These are phyloP conservation scores for Microbotryum saponariae DNA, from an alignment of 1,284 basidiomycete species.

Conservation along the genomic window DNA sequence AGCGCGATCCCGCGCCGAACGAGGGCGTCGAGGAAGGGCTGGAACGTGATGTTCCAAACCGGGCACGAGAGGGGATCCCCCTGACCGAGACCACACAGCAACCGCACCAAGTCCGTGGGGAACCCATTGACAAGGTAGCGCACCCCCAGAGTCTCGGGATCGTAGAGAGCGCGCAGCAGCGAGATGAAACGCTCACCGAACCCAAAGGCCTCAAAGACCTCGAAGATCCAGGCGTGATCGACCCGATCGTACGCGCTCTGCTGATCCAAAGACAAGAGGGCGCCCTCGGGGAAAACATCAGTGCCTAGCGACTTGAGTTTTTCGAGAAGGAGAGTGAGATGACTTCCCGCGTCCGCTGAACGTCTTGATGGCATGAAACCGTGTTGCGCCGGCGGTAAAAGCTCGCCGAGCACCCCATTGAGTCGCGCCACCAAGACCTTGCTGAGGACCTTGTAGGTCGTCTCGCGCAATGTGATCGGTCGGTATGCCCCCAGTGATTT, in stretches of 20 bases:
- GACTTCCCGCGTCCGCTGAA: background rate
- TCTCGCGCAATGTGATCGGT: conserved; percentile 3
- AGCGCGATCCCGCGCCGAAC: background rate
- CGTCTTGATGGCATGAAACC: background rate
- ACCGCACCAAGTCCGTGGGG: background rate
- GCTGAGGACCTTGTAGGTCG: conserved; percentile 1
- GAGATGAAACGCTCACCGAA: background rate
- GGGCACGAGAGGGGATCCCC: conserved; percentile 5
- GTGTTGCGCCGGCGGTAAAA: background rate
- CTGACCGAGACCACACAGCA: conserved; percentile 1
- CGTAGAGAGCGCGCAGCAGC: background rate
- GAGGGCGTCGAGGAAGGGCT: conserved; percentile 10
- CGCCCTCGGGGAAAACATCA: background rate
- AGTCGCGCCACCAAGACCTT: background rate
- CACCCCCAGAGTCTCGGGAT: background rate
- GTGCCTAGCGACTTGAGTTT: background rate
- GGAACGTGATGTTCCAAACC: conserved; percentile 3
- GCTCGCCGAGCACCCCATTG: background rate
- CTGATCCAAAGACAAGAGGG: background rate
- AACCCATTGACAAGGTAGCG: conserved; percentile 8
- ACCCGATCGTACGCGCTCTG: conserved; percentile 4
- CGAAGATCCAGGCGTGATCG: conserved; percentile 7
- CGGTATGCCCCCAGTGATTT: no score
- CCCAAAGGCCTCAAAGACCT: background rate
- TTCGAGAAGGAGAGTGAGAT: conserved; percentile 1